Base-by-base conservation (phyloP, 2,329 filamentous ascomycete genomes). In the Clonostachys sp. region DNA sequence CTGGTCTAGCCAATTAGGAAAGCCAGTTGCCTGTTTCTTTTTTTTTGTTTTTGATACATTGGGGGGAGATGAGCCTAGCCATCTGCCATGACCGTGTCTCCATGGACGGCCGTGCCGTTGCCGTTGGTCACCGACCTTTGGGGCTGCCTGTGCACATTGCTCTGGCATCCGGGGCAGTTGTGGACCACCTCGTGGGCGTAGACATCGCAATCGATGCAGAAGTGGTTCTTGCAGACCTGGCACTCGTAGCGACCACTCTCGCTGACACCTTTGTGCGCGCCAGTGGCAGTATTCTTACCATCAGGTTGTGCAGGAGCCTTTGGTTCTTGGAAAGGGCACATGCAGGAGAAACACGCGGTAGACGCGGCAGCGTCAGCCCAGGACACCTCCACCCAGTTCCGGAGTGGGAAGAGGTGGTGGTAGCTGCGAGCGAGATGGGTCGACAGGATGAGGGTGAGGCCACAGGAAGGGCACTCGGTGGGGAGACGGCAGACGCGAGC, bases 201-300 rank as follows among this genome's bases (percentile, higher is more conserved):
- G 20, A 96, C 83, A 65, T 99, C 94, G 65, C 94, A 99, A 64
- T 99, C 94, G 54, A 99, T 95, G 73, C 94, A 99, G 63, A 97
- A 99, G 68, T 97, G 92, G 50, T 88, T 84, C 4, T 78, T 70
- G 66, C 94, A 99, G n/a, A 86, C 84, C 55, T 86, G 81, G 64
- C 94, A 99, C 50, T 88, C 89, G 63, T 99, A 99, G 45, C 94
- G 75, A 43, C 87, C 84, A 61, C 87, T 94, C 71, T 95, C 89
- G 63, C 88, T 92, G 41, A 91, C 85, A 2, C 86, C 84, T 59
- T 83, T 86, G 16, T 58, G 53, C 36, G 36, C 36, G 9, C 36
- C 17, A 5, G 55, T 53, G n/a, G 59, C 54, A 30, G 55, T 63
- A 6, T 48, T 40, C 39, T 54, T 60, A 53, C 5, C 30, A 42